Evolutionary conservation across 1,284 basidiomycete species (phyloP), one percentile per base, ranked within the genome.

Genomic region (Tylopilus sp.): DNA sequence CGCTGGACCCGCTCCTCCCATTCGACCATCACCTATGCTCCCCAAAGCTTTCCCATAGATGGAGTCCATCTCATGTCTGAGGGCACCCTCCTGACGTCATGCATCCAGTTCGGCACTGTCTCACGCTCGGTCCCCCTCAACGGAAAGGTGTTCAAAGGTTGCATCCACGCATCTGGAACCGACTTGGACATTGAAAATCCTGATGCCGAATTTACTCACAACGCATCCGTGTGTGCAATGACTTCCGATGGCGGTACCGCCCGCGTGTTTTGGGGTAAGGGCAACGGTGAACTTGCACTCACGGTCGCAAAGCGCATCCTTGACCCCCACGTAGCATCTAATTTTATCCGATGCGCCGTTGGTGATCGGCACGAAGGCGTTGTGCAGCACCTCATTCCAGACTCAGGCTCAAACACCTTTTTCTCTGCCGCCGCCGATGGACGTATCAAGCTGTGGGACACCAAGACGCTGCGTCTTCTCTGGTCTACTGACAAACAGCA

Each of bases 191-290:
- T 81, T 46, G 86, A 86, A 5, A 89, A 91, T 57, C 87, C 86
- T 2, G 89, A 91, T 57, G 77, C 79, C 16, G 87, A 92, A 56
- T 86, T 90, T 56, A 76, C 79, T 7, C 85, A 86, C 5, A 76
- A 88, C 49, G 76, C 89, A 10, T 78, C 81, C 13, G 66, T 74
- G 0, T 82, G 82, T 52, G 66, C 73, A 2, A 67, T 87, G 25
- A 63, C 76, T 10, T 81, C 82, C 0, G 78, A 82, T 39, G 83
- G 86, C 2, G 80, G 81, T 18, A 84, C 85, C 0, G 86, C 79
- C 8, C 79, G 79, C 47, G 74, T 90, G 23, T 70, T 81, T 7
- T 93, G 91, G 91, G 92, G 89, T 2, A 86, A 82, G 58, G 72
- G 74, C 29, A 80, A 76, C 37, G 92, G 91, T 34, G 78, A 82